phyloP scores from a whole-genome alignment of 805 yeast genomes.

The Scheffersomyces lignosus region DNA sequence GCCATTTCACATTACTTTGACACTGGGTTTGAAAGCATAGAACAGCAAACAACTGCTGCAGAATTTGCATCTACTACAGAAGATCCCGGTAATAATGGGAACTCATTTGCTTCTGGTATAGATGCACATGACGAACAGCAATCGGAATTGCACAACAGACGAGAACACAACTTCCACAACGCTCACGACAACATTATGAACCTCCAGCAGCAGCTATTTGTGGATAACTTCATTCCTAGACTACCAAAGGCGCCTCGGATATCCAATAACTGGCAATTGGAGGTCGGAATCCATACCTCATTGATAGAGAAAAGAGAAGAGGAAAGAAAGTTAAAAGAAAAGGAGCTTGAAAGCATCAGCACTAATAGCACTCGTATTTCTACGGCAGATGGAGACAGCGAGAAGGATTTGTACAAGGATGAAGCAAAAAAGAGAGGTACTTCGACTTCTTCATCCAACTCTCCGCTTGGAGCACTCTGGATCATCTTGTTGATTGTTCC shows the following conservation, averaged over 20 bases:
- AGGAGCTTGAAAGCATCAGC: background rate
- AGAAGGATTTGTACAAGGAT: background rate
- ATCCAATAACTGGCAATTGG: conserved; percentile 42
- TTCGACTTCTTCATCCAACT: conserved; percentile 12
- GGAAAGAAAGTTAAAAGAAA: conserved; percentile 1
- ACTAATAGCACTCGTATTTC: background rate
- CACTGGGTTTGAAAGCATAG: conserved; percentile 31
- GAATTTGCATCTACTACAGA: too few relatives aligned
- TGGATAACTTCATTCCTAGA: conserved; percentile 31
- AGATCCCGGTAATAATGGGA: background rate
- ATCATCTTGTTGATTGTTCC: conserved; percentile 59
- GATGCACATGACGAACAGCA: conserved; percentile 10
- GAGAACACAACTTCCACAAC: background rate
- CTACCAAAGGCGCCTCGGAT: conserved; percentile 42
- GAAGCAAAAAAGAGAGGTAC: too few relatives aligned
- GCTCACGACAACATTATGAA: conserved; percentile 9
- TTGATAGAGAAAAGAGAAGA: conserved; percentile 15
- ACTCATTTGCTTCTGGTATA: conserved; percentile 8
- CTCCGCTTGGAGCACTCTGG: conserved; percentile 38
- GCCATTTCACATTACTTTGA: conserved; percentile 66
- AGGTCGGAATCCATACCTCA: conserved; percentile 39
- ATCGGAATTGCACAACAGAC: conserved; percentile 1
- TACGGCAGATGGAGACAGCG: background rate
- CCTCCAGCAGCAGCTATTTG: conserved; percentile 26
- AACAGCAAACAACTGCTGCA: conserved; percentile 7